Percentiles rank a stretch among this genome's conserved stretches.
phyloP scores from a whole-genome alignment of 805 yeast genomes.

The Kockiozyma suomiensis region DNA sequence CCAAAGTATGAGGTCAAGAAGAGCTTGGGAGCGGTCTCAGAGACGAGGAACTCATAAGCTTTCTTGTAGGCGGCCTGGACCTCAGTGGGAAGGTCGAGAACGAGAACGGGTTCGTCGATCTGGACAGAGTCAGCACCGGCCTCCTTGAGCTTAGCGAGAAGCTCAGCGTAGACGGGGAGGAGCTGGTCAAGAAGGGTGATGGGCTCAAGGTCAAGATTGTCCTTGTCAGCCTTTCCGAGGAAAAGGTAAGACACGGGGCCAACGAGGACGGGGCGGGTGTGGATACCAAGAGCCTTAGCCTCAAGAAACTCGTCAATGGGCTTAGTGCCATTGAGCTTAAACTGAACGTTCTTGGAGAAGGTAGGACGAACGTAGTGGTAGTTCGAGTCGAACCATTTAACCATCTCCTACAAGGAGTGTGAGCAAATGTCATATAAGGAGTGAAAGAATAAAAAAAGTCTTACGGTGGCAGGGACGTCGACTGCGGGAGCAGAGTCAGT shows the following conservation, averaged over 20 bases:
- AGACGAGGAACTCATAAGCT: constrained; percentile 77
- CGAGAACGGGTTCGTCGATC: constrained; percentile 96
- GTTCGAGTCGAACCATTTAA: constrained; percentile 99
- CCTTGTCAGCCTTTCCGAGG: constrained; percentile 99
- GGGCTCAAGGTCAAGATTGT: constrained; percentile 93
- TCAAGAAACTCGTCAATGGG: constrained; percentile 97
- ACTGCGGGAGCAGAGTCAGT: constrained; percentile 84
- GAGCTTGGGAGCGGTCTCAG: constrained; percentile 74
- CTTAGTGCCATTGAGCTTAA: constrained; percentile 94
- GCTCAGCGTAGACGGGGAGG: constrained; percentile 89
- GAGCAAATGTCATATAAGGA: neutral
- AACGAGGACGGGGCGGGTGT: constrained; percentile 95
- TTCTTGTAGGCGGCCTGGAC: constrained; percentile 85
- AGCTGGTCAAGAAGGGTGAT: constrained; percentile 84
- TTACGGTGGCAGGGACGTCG: constrained; percentile 88
- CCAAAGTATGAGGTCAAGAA: constrained; percentile 93
- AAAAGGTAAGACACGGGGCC: constrained; percentile 95
- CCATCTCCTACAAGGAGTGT: constrained; percentile 67
- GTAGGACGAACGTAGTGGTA: constrained; percentile 99
- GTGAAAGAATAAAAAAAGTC: constrained; percentile 1
- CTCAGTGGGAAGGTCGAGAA: constrained; percentile 84
- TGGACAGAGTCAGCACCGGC: constrained; percentile 97
- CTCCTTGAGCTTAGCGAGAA: constrained; percentile 79
- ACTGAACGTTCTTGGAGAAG: constrained; percentile 89
- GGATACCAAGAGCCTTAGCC: constrained; percentile 94